Evolutionary conservation across 345 rosid species (phyloP), one percentile per base, ranked within the genome.

Genomic region (Cardamine occulta): DNA sequence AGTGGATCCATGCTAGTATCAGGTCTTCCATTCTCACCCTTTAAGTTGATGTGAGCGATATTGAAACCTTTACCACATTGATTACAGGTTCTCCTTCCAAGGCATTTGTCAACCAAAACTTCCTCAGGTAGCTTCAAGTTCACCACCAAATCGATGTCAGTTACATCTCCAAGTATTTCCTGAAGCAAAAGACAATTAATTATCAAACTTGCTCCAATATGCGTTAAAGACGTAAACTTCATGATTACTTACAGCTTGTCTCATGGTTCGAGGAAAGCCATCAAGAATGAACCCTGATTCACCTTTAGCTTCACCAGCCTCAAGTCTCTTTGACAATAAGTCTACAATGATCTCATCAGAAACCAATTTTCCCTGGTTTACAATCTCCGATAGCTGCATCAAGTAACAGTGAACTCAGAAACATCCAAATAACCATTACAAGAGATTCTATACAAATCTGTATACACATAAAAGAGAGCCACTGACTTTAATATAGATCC

Each of bases 261-360:
- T 80, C 61, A 92, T 88, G 10, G 97, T 95, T 39, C 98, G 89
- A 48, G 99, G 99, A 74, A 95, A 95, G 39, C 99, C 98, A 75
- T 92, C 99, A 24, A 92, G 96, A 67, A 95, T 88, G 74, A 94
- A 95, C 6, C 97, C 96, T 4, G 93, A 84, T 87, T 92, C 97
- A n/a, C 96, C 97, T 81, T 83, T 87, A 1, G 88, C 85, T 77
- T 90, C 91, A 63, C 96, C 96, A 55, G 91, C 83, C 48, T 83
- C 84, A 12, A 95, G 93, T 70, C 98, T 85, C 80, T 92, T 92
- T 1, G 96, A 87, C 79, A 95, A 78, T 28, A 95, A 70, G 63
- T 79, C 84, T 2, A 92, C 74, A 29, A 92, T 87, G 59, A 87
- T 86, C 82, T 90, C 97, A 81, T 95, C 98, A 0, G 96, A 92